Conservation (phyloP, 2,329 filamentous ascomycete genomes). For the Chrysoporthe deuterocubensis region DNA sequence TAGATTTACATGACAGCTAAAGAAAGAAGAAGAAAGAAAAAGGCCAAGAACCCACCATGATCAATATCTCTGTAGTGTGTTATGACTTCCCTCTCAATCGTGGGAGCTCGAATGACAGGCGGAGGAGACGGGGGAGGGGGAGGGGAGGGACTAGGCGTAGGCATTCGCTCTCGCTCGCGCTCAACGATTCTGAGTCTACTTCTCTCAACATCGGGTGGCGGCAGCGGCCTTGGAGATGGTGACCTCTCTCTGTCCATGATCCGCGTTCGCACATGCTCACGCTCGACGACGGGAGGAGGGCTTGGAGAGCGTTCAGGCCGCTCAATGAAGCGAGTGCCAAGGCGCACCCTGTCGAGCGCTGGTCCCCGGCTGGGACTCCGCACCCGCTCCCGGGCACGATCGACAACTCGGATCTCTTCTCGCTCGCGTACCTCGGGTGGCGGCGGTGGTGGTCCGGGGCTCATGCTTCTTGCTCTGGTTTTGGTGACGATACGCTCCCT, state of each 20-base stretch:
- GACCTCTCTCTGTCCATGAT: conserved; percentile 48
- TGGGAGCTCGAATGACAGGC: conserved; percentile 72
- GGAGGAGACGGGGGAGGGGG: conserved; percentile 63
- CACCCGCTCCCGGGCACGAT: conserved; percentile 40
- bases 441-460: conserved; percentile 37
- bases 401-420: conserved; percentile 37
- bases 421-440: conserved; percentile 35
- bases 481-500: conserved; percentile 46
- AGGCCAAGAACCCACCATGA: conserved; percentile 64
- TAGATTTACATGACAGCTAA: neutral
- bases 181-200: conserved; percentile 56
- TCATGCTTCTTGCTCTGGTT: conserved; percentile 48
- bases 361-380: conserved; percentile 29
- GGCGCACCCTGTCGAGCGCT: conserved; percentile 31
- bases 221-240: conserved; percentile 40
- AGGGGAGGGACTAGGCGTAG: conserved; percentile 52
- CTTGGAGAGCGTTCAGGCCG: conserved; percentile 46
- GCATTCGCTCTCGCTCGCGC: conserved; percentile 47
- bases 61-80: conserved; percentile 88
- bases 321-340: conserved; percentile 42
- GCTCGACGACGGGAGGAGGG: conserved; percentile 37
- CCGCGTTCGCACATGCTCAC: conserved; percentile 45
- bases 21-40: neutral
- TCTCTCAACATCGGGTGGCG: conserved; percentile 47
- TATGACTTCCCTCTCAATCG: conserved; percentile 86